Conservation (phyloP, 2,329 filamentous ascomycete species). For the Ophiostoma triangulosporum region DNA sequence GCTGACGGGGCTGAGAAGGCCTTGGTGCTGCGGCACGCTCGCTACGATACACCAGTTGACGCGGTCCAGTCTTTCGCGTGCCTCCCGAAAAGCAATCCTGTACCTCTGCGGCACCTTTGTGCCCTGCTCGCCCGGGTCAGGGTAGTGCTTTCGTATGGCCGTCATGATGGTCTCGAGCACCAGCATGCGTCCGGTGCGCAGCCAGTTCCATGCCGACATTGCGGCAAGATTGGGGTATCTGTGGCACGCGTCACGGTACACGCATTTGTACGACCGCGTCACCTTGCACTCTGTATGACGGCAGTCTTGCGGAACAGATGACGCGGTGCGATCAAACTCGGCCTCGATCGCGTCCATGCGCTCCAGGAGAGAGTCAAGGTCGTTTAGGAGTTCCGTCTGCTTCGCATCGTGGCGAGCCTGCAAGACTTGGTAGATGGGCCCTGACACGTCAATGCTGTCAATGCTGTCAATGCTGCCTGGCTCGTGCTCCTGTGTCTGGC, state of each 20-base stretch:
- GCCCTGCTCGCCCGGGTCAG: constrained; percentile 14
- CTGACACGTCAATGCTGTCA: constrained; percentile 29
- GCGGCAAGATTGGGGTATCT: constrained; percentile 32
- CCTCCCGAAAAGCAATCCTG: constrained; percentile 23
- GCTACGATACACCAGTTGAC: constrained; percentile 30
- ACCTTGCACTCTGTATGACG: constrained; percentile 29
- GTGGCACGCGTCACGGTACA: constrained; percentile 29
- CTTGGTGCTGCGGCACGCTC: constrained; percentile 36
- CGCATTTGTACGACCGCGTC: constrained; percentile 25
- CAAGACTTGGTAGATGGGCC: constrained; percentile 31
- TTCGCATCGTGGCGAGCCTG: constrained; percentile 33
- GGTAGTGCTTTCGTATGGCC: constrained; percentile 25
- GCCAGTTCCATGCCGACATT: constrained; percentile 34
- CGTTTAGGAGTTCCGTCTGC: constrained; percentile 22
- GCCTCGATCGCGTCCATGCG: constrained; percentile 27
- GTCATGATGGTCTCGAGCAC: constrained; percentile 34
- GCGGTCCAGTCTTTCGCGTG: constrained; percentile 26
- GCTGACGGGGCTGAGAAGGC: constrained; percentile 29
- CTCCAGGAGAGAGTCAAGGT: constrained; percentile 28
- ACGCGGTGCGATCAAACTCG: constrained; percentile 27
- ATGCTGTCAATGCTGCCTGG: constrained; percentile 21
- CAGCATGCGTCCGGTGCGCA: constrained; percentile 32
- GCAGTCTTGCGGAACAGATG: constrained; percentile 27
- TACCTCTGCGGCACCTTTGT: constrained; percentile 17
- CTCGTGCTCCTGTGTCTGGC: constrained; percentile 22